Percentiles rank a stretch among this genome's conserved stretches.
Conservation (phyloP, 2,329 filamentous ascomycete species). For the Cytospora leucostoma region DNA sequence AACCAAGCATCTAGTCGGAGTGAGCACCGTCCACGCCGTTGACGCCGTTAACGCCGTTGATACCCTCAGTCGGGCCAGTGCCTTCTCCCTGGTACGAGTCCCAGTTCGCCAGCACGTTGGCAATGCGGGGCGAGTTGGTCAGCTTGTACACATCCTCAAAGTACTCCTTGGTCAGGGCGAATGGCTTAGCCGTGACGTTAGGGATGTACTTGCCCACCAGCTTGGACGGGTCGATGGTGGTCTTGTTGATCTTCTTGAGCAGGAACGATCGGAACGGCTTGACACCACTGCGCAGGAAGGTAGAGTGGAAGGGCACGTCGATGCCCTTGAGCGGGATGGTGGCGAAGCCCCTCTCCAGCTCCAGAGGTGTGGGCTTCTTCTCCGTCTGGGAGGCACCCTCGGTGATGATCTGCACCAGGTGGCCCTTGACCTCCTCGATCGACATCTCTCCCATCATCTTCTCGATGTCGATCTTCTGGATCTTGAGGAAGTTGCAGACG, state of each 20-base stretch:
- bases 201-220: slow-evolving; percentile 98
- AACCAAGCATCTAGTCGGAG: slow-evolving; percentile 7
- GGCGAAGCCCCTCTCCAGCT: slow-evolving; percentile 91
- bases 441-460: slow-evolving; percentile 82
- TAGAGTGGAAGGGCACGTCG: slow-evolving; percentile 98
- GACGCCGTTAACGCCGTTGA: slow-evolving; percentile 16
- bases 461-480: slow-evolving; percentile 96
- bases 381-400: slow-evolving; percentile 85
- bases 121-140: slow-evolving; percentile 81
- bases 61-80: slow-evolving; percentile 29
- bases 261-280: slow-evolving; percentile 99
- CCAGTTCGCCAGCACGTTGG: slow-evolving; percentile 83
- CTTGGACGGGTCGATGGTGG: slow-evolving; percentile 95
- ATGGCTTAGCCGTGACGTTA: slow-evolving; percentile 95
- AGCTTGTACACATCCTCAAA: slow-evolving; percentile 98
- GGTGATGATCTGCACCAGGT: slow-evolving; percentile 87
- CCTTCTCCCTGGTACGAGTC: slow-evolving; percentile 66
- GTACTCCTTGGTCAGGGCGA: slow-evolving; percentile 96
- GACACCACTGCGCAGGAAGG: slow-evolving; percentile 94
- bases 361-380: slow-evolving; percentile 82
- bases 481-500: slow-evolving; percentile 93
- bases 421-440: slow-evolving; percentile 87
- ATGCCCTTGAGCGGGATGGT: slow-evolving; percentile 97
- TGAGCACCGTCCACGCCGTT: slow-evolving; percentile 24
- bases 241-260: slow-evolving; percentile 99